Percentiles rank a stretch among this genome's conserved stretches.
These are phyloP conservation scores for Neopestalotiopsis sp. DNA, from an alignment of 2,329 filamentous ascomycete species.

Conservation along the genomic window DNA sequence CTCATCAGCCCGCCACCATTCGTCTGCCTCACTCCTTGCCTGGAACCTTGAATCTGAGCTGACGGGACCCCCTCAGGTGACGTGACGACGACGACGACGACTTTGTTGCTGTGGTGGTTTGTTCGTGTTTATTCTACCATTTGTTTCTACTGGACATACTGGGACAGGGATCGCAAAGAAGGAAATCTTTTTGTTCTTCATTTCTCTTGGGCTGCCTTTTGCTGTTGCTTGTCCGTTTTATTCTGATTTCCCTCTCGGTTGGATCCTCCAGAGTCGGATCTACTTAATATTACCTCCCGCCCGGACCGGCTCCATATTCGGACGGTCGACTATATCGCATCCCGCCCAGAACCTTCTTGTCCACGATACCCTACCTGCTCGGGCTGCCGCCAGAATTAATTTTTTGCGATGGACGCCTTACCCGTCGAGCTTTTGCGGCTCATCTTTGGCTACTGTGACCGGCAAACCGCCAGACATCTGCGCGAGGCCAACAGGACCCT, in stretches of 20 bases:
- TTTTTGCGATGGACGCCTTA: slow-evolving; percentile 37
- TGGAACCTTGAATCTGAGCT: slow-evolving; percentile 4
- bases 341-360: not conserved
- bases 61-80: slow-evolving; percentile 6
- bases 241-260: not conserved
- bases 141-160: not conserved
- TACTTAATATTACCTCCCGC: slow-evolving; percentile 5
- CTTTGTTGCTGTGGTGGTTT: not conserved
- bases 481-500: slow-evolving; percentile 44
- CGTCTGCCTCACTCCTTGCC: not conserved
- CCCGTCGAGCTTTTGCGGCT: slow-evolving; percentile 47
- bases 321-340: not conserved
- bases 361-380: not conserved
- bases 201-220: not conserved
- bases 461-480: slow-evolving; percentile 43
- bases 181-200: not conserved
- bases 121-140: not conserved
- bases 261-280: not conserved
- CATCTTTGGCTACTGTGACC: slow-evolving; percentile 48
- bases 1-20: slow-evolving; percentile 14
- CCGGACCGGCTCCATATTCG: slow-evolving; percentile 7
- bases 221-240: not conserved
- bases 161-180: not conserved
- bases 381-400: not conserved
- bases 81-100: slow-evolving; percentile 2